Conservation (phyloP, 2,329 filamentous ascomycete species). For the Cryphonectria naterciae region DNA sequence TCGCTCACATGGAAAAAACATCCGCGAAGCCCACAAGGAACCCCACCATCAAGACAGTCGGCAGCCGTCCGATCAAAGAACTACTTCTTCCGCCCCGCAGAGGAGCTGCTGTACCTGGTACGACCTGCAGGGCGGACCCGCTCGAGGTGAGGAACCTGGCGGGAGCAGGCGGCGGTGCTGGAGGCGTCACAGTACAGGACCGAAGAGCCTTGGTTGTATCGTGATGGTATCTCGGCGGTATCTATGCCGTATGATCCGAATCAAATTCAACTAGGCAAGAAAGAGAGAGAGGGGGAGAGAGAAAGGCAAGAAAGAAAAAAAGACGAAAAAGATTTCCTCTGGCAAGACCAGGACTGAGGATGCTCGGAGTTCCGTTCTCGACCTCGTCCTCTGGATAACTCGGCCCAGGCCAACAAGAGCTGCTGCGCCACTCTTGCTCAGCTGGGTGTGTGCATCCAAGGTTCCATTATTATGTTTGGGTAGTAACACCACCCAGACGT, state of each 20-base stretch:
- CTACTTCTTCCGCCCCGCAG: conserved; percentile 49
- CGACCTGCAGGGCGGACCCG: conserved; percentile 49
- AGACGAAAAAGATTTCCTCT: background rate
- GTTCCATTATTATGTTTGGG: background rate
- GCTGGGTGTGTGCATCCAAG: background rate
- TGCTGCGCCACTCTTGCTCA: conserved; percentile 11
- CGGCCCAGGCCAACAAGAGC: background rate
- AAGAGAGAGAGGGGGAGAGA: background rate
- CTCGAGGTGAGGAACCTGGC: conserved; percentile 51
- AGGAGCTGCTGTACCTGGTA: conserved; percentile 45
- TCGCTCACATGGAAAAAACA: conserved; percentile 47
- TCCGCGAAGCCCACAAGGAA: conserved; percentile 41
- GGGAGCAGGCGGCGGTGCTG: conserved; percentile 38
- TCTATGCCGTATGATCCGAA: conserved; percentile 25
- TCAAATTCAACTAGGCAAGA: background rate
- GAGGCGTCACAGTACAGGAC: conserved; percentile 38
- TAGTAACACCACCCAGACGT: background rate
- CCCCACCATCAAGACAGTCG: conserved; percentile 40
- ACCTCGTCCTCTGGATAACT: background rate
- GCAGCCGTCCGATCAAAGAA: conserved; percentile 43
- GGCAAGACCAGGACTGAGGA: background rate
- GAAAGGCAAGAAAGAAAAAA: background rate
- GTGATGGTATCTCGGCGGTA: conserved; percentile 36
- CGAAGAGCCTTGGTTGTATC: conserved; percentile 37
- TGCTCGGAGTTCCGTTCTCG: background rate